Base-by-base conservation (phyloP, 768 basidiomycete species). In the Naganishia randhawae region DNA sequence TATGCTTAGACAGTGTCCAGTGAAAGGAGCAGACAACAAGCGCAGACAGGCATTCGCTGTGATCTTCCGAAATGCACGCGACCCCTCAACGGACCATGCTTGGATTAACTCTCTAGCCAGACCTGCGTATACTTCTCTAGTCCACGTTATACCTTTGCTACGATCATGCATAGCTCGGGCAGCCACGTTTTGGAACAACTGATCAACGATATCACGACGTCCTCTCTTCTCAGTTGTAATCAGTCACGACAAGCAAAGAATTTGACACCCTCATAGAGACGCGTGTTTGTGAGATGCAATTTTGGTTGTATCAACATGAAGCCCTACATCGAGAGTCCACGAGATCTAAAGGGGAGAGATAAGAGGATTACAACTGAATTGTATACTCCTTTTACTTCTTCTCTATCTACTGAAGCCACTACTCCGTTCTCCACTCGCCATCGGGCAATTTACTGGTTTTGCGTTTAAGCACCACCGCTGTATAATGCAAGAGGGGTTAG, bases 311-410 rank as follows among this genome's bases (percentile, higher is more conserved):
- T 61, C 57, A 41, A 61, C 57, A 16, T 41, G 37, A 61, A 61
- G 57, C 57, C 27, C 37, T 39, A 61, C 22, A 41, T 25, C 57
- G 39, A 22, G 29, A 22, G 37, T 45, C 13, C 52, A 54, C 29
- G 48, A 39, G 52, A 67, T 48, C 45, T 67, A n/a, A 25, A 31
- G 51, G 50, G 50, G 25, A 65, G 50, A 65, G 51, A 48, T 50
- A 64, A 48, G 63, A 64, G 63, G 63, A 64, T 51, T 64, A 64
- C 42, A 64, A 64, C 63, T 61, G 33, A 25, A 61, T 61, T 61
- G 57, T 39, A 61, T 61, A 61, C 57, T 61, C 57, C 57, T 50
- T 62, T 32, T 61, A 52, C 52, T 42, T 54, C n/a, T 63, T 35
- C 57, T 61, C 57, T 61, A 61, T 61, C 57, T 61, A 35, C 35